Base-by-base conservation (phyloP, 768 basidiomycete genomes). In the Tulasnella sp. region DNA sequence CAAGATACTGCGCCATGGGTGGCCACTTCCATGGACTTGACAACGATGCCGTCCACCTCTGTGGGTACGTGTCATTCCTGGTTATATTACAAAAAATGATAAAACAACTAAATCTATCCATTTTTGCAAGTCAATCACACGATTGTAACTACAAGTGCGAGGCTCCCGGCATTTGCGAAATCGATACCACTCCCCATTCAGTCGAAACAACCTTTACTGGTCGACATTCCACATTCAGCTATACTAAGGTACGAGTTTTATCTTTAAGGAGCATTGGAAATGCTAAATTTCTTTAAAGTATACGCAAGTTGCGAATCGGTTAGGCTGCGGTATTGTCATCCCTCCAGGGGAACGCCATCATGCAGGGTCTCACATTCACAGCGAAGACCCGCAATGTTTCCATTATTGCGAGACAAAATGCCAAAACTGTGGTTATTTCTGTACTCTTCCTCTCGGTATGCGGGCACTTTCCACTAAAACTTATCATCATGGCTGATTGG, bases 121-220 rank as follows among this genome's bases (percentile, higher is more conserved):
- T 2, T 32, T 32, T 26, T 77, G 4, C 11, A 4, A 37, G 90
- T 1, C 87, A 91, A 84, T 83, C 85, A 18, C 90, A 91, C 81
- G 75, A 84, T n/a, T 91, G 90, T 79, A 73, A 80, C 16, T 81
- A 85, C 0, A 46, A 83, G 2, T 91, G 90, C 78, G 80, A 83
- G n/a, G 83, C 86, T 0, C 80, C 81, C 0, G 90, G 91, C 3
- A 88, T 87, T 26, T 91, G 90, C 75, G 85, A 90, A 70, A 90
- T 91, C 16, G 87, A 90, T 75, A 89, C 87, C 0, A 84, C 86
- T 0, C 90, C 90, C 0, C 87, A 88, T 75, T 88, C 89, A 0
- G 86, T 91, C 42, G 88, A 90, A 80, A 88, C 89, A 5, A 90
- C 89, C 0, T 91, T 91, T 80, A 87, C 86, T 0, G 91, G 90